Evolutionary conservation across 371 early-diverging fungal genomes (phyloP), one percentile per base, ranked within the genome.

Genomic region (Apophysomyces ossiformis): DNA sequence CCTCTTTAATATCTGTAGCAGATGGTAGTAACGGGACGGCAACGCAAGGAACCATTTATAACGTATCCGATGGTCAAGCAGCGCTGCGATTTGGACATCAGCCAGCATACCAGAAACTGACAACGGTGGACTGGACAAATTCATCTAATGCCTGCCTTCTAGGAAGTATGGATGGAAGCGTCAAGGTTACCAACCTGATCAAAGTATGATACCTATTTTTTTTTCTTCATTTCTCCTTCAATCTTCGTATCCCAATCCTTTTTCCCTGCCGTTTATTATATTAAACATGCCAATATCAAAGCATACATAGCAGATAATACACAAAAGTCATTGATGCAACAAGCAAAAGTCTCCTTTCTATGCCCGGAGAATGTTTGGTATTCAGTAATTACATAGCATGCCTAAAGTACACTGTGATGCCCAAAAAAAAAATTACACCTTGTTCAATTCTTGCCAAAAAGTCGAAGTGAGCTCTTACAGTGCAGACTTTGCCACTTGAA

Each of bases 81-180:
- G 70, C 75, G 5, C 73, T 83, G 21, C 78, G 79, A 37, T 74
- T 87, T 16, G 74, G 81, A 18, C 71, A 76, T 9, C 82, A 85
- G 38, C 74, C 81, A 9, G 67, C 72, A 18, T 47, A 73, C 54
- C 77, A 76, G 58, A 75, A 78, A 7, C 57, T 87, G 15, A 85
- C 86, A 0, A 70, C 83, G 3, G 86, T 85, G 1, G 87, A 85
- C 63, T 87, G 87, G 87, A 84, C 86, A 1, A 75, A 73, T 58
- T 71, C 85, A 5, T 85, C 82, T 0, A 85, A 79, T 61, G 81
- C 87, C 36, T 85, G 86, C 58, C 69, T 87, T 32, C 69, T 86
- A 38, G 87, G 85, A 38, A 80, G 78, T 16, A 74, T 71, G 16
- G 87, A 87, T 67, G 87, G 87, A 1, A 85, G 76, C 26, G 79